phyloP scores from a whole-genome alignment of 1,284 basidiomycete genomes.

The Apiotrichum sp. region DNA sequence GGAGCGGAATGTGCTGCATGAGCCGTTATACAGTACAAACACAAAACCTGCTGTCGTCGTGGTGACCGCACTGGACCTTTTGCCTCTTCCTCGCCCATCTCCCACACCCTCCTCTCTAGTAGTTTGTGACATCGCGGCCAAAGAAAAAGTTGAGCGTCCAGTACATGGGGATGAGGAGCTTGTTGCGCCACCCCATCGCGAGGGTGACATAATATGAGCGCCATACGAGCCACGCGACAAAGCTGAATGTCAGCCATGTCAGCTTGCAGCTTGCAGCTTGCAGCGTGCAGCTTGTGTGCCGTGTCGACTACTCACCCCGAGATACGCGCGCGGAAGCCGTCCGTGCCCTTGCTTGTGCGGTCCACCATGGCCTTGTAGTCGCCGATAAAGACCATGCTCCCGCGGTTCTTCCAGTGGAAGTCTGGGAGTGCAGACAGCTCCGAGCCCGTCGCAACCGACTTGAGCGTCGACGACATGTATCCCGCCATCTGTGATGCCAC shows the following conservation, averaged over 20 bases:
- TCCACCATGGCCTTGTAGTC: slow-evolving; percentile 72
- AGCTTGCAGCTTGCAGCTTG: no score
- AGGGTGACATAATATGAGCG: slow-evolving; percentile 52
- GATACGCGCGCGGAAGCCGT: slow-evolving; percentile 58
- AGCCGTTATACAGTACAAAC: no score
- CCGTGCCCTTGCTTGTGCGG: slow-evolving; percentile 52
- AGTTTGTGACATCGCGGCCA: slow-evolving; percentile 70
- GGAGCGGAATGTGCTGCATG: no score
- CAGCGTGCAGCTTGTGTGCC: no score
- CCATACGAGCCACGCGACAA: slow-evolving; percentile 47
- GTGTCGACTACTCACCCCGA: slow-evolving; percentile 49
- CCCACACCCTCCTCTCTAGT: slow-evolving; percentile 46
- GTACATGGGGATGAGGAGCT: slow-evolving; percentile 65
- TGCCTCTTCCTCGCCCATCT: no score
- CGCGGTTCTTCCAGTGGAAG: slow-evolving; percentile 65
- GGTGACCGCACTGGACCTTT: no score
- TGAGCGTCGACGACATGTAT: slow-evolving; percentile 64
- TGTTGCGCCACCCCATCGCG: slow-evolving; percentile 69
- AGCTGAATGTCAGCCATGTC: slow-evolving; percentile 2
- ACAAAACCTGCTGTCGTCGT: no score
- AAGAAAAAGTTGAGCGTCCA: slow-evolving; percentile 56
- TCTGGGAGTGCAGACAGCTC: slow-evolving; percentile 41
- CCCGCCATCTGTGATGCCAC: slow-evolving; percentile 76
- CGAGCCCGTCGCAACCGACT: slow-evolving; percentile 54
- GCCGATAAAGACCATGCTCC: slow-evolving; percentile 74